Base-by-base conservation (phyloP, 805 yeast species). In the Starmerella etchellsii region DNA sequence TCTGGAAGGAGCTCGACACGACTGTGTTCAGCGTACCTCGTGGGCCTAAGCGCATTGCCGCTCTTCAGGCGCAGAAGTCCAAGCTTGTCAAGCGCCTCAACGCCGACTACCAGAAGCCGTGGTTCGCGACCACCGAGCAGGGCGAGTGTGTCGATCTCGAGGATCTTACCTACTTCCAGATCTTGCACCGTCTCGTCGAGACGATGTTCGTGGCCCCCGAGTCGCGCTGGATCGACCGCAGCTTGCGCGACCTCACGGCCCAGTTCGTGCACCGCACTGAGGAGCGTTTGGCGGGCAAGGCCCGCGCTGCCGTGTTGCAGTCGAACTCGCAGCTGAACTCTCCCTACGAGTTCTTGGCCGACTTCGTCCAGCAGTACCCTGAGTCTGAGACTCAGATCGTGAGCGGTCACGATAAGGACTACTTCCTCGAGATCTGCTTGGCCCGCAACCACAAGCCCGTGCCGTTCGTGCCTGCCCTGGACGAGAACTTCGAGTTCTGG, bases 1-100 rank as follows among this genome's bases (percentile, higher is more conserved):
- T 91, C 61, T 91, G 99, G 98, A 82, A 84, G 62, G 97, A 91
- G 67, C 70, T 91, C 67, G 99, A 91, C 64, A 88, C 83, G 53
- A 83, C 95, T 35, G 74, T 91, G 54, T 88, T 91, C 71, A 72
- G 75, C 54, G 71, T 85, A 62, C 95, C 98, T 60, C 85, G 87
- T 71, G 76, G 76, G 61, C 83, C 84, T 62, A 66, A 87, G 60
- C 65, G 70, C 18, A 67, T 82, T 40, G 88, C 80, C 34, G 85
- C 91, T 37, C 70, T 91, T 58, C 71, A 64, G 54, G 74, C 80
- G 56, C 85, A 87, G 76, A 83, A 73, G 61, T 91, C 78, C 57
- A 78, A 82, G 67, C 83, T 91, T 57, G 83, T 87, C 59, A 63
- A 70, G 50, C 80, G 76, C 55, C 74, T 91, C 64, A 88, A 91